A percentile compares a stretch with the other conserved stretches of the same genome.
These are phyloP conservation scores for Dactylellina haptotyla DNA, from an alignment of 2,329 filamentous ascomycete species.

Conservation along the genomic window DNA sequence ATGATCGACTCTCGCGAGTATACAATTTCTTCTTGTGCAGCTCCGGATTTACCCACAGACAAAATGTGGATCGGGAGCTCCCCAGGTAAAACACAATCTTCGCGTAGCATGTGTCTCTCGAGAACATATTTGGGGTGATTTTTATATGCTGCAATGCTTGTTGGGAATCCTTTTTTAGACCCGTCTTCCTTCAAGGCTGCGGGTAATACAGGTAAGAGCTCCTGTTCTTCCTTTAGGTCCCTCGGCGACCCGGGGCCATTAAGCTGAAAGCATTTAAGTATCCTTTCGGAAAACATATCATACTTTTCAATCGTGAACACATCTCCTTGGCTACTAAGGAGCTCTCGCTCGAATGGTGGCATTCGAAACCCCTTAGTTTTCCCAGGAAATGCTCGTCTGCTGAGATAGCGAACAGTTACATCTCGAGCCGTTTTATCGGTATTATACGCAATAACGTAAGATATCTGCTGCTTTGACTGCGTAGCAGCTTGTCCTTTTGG, in stretches of 20 bases:
- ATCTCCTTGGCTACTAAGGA: slow-evolving; percentile 81
- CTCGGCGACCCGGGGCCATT: slow-evolving; percentile 73
- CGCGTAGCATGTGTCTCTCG: slow-evolving; percentile 81
- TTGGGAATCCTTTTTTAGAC: slow-evolving; percentile 80
- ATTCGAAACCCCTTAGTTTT: slow-evolving; percentile 88
- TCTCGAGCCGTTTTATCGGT: slow-evolving; percentile 91
- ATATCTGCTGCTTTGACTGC: slow-evolving; percentile 85
- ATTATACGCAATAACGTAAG: slow-evolving; percentile 85
- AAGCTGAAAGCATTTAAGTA: slow-evolving; percentile 81
- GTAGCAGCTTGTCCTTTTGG: slow-evolving; percentile 85
- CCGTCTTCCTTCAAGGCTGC: not conserved
- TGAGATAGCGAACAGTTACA: slow-evolving; percentile 90
- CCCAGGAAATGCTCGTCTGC: slow-evolving; percentile 81
- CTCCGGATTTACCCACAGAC: slow-evolving; percentile 62
- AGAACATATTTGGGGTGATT: slow-evolving; percentile 79
- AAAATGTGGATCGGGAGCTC: slow-evolving; percentile 72
- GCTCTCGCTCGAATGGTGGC: slow-evolving; percentile 79
- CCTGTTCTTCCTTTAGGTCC: slow-evolving; percentile 76
- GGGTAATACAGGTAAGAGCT: slow-evolving; percentile 61
- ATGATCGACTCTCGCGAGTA: slow-evolving; percentile 85
- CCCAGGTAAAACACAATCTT: slow-evolving; percentile 81
- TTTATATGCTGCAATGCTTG: slow-evolving; percentile 86
- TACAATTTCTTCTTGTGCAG: slow-evolving; percentile 69
- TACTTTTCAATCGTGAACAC: slow-evolving; percentile 78
- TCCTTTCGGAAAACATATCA: slow-evolving; percentile 87